phyloP scores from a whole-genome alignment of 148 eudicot species.

The Linanthus parryae region DNA sequence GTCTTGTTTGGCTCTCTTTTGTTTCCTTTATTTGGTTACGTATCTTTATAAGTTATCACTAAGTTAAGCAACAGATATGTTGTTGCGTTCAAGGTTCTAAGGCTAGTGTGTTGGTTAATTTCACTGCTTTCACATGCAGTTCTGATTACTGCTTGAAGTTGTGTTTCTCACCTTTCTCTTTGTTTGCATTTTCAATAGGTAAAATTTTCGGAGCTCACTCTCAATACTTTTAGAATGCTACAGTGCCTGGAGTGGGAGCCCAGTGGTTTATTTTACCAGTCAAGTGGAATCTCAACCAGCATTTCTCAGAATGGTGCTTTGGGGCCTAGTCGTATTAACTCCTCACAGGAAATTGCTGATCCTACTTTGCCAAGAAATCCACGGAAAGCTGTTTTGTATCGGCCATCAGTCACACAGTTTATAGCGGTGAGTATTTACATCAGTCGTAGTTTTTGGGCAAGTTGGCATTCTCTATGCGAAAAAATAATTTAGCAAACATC shows the following conservation, averaged over 20 bases:
- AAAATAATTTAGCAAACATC: too few relatives aligned
- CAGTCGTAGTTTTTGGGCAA: too few relatives aligned
- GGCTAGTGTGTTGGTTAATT: too few relatives aligned
- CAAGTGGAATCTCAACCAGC: conserved; percentile 29
- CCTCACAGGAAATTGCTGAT: conserved; percentile 62
- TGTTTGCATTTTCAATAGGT: conserved; percentile 29
- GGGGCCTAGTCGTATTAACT: conserved; percentile 35
- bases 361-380: conserved; percentile 89
- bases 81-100: too few relatives aligned
- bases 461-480: too few relatives aligned
- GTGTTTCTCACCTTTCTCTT: too few relatives aligned
- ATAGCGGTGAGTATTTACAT: conserved; percentile 54
- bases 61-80: too few relatives aligned
- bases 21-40: conserved; percentile 2
- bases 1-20: background rate
- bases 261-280: conserved; percentile 71
- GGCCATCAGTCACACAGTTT: conserved; percentile 70
- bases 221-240: conserved; percentile 83
- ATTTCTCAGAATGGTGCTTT: conserved; percentile 49
- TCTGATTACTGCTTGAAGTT: too few relatives aligned
- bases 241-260: conserved; percentile 97
- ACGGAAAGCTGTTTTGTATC: conserved; percentile 76
- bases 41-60: too few relatives aligned
- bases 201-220: conserved; percentile 79
- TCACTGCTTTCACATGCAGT: too few relatives aligned